Conservation (phyloP, 2,329 filamentous ascomycete genomes). For the Aureobasidium sp. region DNA sequence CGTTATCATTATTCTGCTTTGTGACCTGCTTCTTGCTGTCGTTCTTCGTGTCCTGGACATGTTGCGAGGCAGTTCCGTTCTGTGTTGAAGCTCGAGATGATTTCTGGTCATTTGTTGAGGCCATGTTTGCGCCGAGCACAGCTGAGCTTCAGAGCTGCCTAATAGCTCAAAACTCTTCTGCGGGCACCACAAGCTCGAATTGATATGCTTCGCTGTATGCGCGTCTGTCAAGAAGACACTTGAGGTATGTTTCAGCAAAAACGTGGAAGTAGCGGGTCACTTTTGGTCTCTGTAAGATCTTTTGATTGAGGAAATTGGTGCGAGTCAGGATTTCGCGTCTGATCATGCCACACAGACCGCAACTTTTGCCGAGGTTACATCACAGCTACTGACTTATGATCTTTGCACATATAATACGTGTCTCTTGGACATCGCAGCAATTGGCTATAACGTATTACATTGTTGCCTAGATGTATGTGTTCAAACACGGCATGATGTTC, state of each 20-base stretch:
- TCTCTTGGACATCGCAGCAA: not conserved
- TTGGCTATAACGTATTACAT: not conserved
- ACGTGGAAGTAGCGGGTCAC: not conserved
- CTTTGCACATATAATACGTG: not conserved
- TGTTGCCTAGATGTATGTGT: not conserved
- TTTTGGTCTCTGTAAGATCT: slow-evolving; percentile 2
- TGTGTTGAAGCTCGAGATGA: not conserved
- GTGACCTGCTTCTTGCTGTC: not conserved
- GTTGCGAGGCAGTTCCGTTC: not conserved
- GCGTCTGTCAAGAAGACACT: not conserved
- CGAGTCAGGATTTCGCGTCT: slow-evolving; percentile 7
- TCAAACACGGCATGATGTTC: not conserved
- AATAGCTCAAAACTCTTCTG: not conserved
- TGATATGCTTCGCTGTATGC: not conserved
- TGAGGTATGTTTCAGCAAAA: not conserved
- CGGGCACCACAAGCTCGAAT: not conserved
- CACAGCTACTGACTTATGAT: not conserved
- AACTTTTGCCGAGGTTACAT: slow-evolving; percentile 11
- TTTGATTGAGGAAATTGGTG: slow-evolving; percentile 14
- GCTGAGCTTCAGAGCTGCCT: not conserved
- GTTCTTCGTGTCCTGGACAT: not conserved
- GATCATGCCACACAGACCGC: slow-evolving; percentile 11
- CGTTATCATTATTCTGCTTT: not conserved
- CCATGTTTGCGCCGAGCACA: not conserved
- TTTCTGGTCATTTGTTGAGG: not conserved